phyloP scores from a whole-genome alignment of 2,329 filamentous ascomycete species.

The Phaeosphaeria sp. region DNA sequence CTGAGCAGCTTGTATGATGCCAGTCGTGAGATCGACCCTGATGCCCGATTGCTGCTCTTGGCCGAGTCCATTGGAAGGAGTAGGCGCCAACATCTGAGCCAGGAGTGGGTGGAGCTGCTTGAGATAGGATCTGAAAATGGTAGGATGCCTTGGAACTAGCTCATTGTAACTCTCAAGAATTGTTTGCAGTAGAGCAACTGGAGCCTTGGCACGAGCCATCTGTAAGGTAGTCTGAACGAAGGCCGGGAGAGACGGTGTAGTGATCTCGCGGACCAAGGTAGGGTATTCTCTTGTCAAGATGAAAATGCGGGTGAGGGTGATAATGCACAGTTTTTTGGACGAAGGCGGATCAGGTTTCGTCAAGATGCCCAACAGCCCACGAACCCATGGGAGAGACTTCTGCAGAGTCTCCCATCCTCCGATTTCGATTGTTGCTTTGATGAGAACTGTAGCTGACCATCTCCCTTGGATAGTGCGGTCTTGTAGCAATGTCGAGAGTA shows the following conservation, averaged over 20 bases:
- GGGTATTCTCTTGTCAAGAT: constrained; percentile 81
- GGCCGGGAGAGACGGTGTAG: constrained; percentile 77
- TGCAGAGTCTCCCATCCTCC: constrained; percentile 85
- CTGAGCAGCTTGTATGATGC: constrained; percentile 65
- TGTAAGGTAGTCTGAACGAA: constrained; percentile 78
- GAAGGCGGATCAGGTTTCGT: constrained; percentile 80
- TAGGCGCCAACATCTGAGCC: constrained; percentile 68
- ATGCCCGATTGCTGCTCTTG: constrained; percentile 20
- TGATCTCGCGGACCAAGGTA: constrained; percentile 85
- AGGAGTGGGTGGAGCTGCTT: constrained; percentile 70
- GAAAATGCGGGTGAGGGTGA: constrained; percentile 84
- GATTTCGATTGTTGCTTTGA: constrained; percentile 82
- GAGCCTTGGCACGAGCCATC: constrained; percentile 51
- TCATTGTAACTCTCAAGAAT: constrained; percentile 75
- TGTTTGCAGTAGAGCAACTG: constrained; percentile 63
- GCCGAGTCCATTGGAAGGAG: constrained; percentile 53
- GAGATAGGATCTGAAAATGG: constrained; percentile 79
- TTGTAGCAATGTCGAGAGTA: constrained; percentile 77
- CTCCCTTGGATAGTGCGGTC: constrained; percentile 77
- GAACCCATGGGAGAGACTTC: constrained; percentile 76
- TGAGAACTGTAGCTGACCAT: constrained; percentile 77
- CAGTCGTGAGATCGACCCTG: constrained; percentile 57
- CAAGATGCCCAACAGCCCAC: constrained; percentile 75
- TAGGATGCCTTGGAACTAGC: constrained; percentile 80
- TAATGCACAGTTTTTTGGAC: constrained; percentile 77